Conservation (phyloP, 2,329 filamentous ascomycete species). For the Colletotrichum filicis region DNA sequence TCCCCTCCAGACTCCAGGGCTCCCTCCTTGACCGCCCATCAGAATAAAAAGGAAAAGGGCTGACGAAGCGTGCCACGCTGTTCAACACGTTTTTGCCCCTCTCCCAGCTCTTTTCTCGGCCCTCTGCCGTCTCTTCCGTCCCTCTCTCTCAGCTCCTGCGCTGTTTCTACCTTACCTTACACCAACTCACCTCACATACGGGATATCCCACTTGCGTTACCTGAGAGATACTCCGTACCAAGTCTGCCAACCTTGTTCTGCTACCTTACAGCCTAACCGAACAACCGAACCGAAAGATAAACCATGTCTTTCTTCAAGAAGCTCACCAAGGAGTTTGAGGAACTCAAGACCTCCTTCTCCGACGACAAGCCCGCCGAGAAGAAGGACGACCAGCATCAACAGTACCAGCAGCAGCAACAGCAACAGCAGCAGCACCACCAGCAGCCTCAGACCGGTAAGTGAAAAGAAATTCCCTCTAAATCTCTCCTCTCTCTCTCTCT, state of each 20-base stretch:
- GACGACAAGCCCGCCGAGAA: slow-evolving; percentile 47
- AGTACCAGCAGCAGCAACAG: slow-evolving; percentile 34
- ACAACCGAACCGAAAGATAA: slow-evolving; percentile 13
- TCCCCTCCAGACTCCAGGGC: too few species aligned
- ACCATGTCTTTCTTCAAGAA: slow-evolving; percentile 58
- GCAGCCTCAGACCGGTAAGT: slow-evolving; percentile 35
- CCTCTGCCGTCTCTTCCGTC: slow-evolving; percentile 34
- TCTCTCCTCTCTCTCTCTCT: neutral
- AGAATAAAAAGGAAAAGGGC: slow-evolving; percentile 26
- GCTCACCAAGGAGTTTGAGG: slow-evolving; percentile 56
- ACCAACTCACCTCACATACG: slow-evolving; percentile 9
- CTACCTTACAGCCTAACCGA: slow-evolving; percentile 5
- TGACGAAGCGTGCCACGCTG: slow-evolving; percentile 30
- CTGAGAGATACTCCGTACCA: slow-evolving; percentile 5
- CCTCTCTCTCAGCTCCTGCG: neutral
- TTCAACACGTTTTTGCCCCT: slow-evolving; percentile 4
- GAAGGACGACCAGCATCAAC: slow-evolving; percentile 37
- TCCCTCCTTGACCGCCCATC: slow-evolving; percentile 18
- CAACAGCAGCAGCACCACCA: slow-evolving; percentile 34
- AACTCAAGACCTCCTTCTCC: slow-evolving; percentile 54
- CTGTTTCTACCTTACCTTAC: neutral
- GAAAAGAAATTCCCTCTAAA: neutral
- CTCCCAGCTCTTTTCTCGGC: slow-evolving; percentile 33
- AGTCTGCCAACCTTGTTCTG: slow-evolving; percentile 15
- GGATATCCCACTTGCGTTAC: slow-evolving; percentile 6